phyloP scores from a whole-genome alignment of 768 basidiomycete species.

The Leccinum boreale region DNA sequence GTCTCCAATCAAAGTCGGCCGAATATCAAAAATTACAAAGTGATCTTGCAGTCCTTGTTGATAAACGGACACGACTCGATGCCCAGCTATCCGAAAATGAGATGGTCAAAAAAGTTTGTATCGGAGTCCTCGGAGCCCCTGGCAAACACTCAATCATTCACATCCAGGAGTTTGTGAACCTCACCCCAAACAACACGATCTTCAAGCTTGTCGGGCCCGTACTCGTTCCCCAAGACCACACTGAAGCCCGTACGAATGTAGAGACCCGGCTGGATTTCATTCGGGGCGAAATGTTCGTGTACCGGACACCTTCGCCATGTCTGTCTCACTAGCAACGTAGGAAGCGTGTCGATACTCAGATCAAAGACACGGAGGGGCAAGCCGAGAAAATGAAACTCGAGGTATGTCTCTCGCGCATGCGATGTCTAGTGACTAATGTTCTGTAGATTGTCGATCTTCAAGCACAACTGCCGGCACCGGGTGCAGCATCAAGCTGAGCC shows the following conservation, averaged over 20 bases:
- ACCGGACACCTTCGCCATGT: neutral
- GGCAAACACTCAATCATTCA: neutral
- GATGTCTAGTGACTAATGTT: slow-evolving; percentile 13
- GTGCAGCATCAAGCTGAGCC: slow-evolving; percentile 6
- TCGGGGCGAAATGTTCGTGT: slow-evolving; percentile 73
- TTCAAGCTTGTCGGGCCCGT: slow-evolving; percentile 93
- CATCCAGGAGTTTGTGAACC: slow-evolving; percentile 71
- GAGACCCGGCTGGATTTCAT: slow-evolving; percentile 91
- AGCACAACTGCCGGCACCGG: slow-evolving; percentile 44
- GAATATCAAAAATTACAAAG: slow-evolving; percentile 82
- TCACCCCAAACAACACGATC: slow-evolving; percentile 74
- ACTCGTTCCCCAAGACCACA: slow-evolving; percentile 83
- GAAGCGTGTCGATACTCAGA: slow-evolving; percentile 76
- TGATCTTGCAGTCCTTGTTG: slow-evolving; percentile 70
- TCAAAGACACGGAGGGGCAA: slow-evolving; percentile 74
- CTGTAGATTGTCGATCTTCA: slow-evolving; percentile 66
- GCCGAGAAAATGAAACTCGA: slow-evolving; percentile 81
- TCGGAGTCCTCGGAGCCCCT: neutral
- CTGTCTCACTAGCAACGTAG: slow-evolving; percentile 33
- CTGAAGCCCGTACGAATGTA: slow-evolving; percentile 84
- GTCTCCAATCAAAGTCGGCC: slow-evolving; percentile 62
- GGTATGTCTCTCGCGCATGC: slow-evolving; percentile 38
- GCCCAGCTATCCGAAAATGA: slow-evolving; percentile 91
- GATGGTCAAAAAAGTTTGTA: slow-evolving; percentile 76
- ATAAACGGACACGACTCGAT: slow-evolving; percentile 83